Conservation (phyloP, 2,329 filamentous ascomycete species). For the Westerdykella aurantiaca region DNA sequence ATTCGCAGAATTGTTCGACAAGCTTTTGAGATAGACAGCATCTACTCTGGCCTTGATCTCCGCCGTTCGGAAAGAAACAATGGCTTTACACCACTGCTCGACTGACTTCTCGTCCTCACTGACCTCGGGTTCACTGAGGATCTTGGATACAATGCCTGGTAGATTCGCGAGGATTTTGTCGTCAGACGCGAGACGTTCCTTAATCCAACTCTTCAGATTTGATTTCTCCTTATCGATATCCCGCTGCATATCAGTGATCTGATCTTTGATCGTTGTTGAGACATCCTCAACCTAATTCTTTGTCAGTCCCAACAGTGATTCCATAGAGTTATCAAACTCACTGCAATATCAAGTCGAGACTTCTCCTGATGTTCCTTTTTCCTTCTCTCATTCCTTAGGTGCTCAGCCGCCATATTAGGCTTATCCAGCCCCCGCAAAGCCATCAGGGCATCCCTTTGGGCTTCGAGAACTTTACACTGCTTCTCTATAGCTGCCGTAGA, state of each 20-base stretch:
- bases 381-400: constrained; percentile 35
- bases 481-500: constrained; percentile 60
- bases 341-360: constrained; percentile 38
- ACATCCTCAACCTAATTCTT: constrained; percentile 26
- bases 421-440: constrained; percentile 47
- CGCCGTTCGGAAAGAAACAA: constrained; percentile 37
- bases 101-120: constrained; percentile 50
- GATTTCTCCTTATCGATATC: constrained; percentile 45
- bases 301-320: neutral
- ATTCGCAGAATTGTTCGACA: constrained; percentile 8
- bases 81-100: constrained; percentile 49
- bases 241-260: constrained; percentile 41
- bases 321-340: constrained; percentile 6
- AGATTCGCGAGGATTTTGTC: constrained; percentile 61
- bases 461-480: constrained; percentile 56
- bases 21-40: constrained; percentile 49
- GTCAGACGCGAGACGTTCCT: constrained; percentile 53
- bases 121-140: constrained; percentile 46
- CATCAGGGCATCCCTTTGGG: constrained; percentile 58
- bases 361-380: constrained; percentile 37
- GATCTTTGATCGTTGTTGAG: constrained; percentile 23
- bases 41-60: constrained; percentile 44
- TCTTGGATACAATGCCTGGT: constrained; percentile 59
- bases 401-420: constrained; percentile 35
- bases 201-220: constrained; percentile 46